Percentiles rank a stretch among this genome's conserved stretches.
These are phyloP conservation scores for Collybia mongolica DNA, from an alignment of 768 basidiomycete genomes.

Conservation along the genomic window DNA sequence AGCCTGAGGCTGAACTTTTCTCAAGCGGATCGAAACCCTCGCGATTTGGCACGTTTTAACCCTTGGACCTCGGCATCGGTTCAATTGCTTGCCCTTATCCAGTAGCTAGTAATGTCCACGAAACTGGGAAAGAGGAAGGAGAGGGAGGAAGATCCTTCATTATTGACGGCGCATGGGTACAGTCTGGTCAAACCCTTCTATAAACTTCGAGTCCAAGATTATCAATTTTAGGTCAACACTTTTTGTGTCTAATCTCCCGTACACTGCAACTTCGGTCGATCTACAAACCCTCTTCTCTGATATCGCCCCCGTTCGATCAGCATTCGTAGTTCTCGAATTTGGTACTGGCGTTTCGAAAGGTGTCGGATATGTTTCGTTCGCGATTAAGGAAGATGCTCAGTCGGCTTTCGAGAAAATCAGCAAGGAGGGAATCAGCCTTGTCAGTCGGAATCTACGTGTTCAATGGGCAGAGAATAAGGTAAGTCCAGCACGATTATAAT, in stretches of 20 bases:
- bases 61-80: too few relatives aligned
- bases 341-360: constrained; percentile 82
- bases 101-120: constrained; percentile 10
- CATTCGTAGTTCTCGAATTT: constrained; percentile 87
- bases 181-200: background rate
- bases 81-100: too few relatives aligned
- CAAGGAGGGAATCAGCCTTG: constrained; percentile 62
- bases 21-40: too few relatives aligned
- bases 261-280: constrained; percentile 86
- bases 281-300: constrained; percentile 93
- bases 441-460: constrained; percentile 68
- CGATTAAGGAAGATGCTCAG: constrained; percentile 86
- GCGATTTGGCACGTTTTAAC: background rate
- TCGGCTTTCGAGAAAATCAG: constrained; percentile 63
- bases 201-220: constrained; percentile 2
- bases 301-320: constrained; percentile 90
- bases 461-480: constrained; percentile 86
- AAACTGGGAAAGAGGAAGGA: constrained; percentile 45
- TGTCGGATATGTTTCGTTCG: constrained; percentile 94
- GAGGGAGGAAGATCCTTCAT: constrained; percentile 28
- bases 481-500: constrained; percentile 10
- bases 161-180: constrained; percentile 30
- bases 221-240: constrained; percentile 63
- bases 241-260: constrained; percentile 93
- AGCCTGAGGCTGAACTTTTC: too few relatives aligned